Base-by-base conservation (phyloP, 83 land plant species). In the Thuja plicata region DNA sequence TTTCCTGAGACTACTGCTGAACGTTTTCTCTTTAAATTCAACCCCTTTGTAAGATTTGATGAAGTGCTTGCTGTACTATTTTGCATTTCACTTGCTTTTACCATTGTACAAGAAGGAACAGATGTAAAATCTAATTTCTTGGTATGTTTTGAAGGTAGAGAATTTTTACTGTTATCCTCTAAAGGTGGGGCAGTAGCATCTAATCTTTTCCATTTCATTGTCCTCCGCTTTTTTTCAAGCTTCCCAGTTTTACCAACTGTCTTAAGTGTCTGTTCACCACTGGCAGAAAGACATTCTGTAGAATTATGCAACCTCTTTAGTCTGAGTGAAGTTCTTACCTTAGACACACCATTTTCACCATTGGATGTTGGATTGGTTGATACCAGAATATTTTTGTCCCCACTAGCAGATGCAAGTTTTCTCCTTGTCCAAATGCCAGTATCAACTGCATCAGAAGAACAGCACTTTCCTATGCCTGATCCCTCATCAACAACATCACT, bases 401-500 rank as follows among this genome's bases (percentile, higher is more conserved):
- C 88, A 50, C 74, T 87, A 50, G 41, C 34, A 85, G 88, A 81
- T 27, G 89, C 50, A 84, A 78, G 45, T n/a, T 88, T 55, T 32
- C 76, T 74, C 35, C 89, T 90, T 46, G 89, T 57, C 52, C 88
- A 90, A 71, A 57, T 89, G 40, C 81, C 94, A 88, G 87, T 91
- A 37, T 88, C 94, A 86, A 74, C 86, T n/a, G 89, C 92, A 55
- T 91, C 95, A 80, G 96, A 95, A 81, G 97, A 96, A 35, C 92
- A 87, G 71, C 96, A 94, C 87, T 93, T 94, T 5, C 93, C 97
- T 81, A 91, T 91, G 27, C 92, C 94, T 40, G 97, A 95, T 74
- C 94, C 97, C 91, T 96, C 97, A 89, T 96, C 98, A 87, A 93
- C 90, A 41, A 92, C 77, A 87, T 80, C 90, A 89, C 86, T 62